These are phyloP conservation scores for Brassica balearica DNA, from an alignment of 441 rosid species.

Conservation along the genomic window DNA sequence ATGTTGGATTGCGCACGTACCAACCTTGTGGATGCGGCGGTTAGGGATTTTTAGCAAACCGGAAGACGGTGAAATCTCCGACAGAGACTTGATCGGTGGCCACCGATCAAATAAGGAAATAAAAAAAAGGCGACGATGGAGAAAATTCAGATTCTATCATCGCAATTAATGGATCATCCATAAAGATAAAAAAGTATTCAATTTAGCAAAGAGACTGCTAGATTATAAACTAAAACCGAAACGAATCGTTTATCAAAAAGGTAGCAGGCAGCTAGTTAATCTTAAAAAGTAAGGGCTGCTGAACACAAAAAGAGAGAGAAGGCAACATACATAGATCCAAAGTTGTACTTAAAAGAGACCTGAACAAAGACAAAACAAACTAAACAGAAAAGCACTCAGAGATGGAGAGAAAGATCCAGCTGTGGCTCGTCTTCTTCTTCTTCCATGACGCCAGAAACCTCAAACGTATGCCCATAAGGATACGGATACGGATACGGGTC, in stretches of 20 bases:
- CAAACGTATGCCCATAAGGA: slow-evolving; percentile 31
- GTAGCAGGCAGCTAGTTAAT: not conserved
- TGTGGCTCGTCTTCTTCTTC: slow-evolving; percentile 45
- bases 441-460: slow-evolving; percentile 35
- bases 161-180: not conserved
- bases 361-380: slow-evolving; percentile 16
- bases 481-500: slow-evolving; percentile 36
- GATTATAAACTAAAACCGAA: not conserved
- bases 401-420: slow-evolving; percentile 79
- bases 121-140: not conserved
- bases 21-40: slow-evolving; percentile 3
- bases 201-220: not conserved
- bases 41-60: not conserved
- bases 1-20: slow-evolving; percentile 41
- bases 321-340: slow-evolving; percentile 17
- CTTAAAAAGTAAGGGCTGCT: not conserved
- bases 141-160: slow-evolving; percentile 7
- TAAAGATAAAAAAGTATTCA: not conserved
- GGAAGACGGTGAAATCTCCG: slow-evolving; percentile 27
- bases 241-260: not conserved
- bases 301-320: slow-evolving; percentile 15
- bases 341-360: slow-evolving; percentile 28
- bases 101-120: not conserved
- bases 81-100: not conserved
- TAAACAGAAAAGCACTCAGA: slow-evolving; percentile 37